Evolutionary conservation across 2,329 filamentous ascomycete species (phyloP), one percentile per base, ranked within the genome.

Genomic region (Fusarium sulawesiense): DNA sequence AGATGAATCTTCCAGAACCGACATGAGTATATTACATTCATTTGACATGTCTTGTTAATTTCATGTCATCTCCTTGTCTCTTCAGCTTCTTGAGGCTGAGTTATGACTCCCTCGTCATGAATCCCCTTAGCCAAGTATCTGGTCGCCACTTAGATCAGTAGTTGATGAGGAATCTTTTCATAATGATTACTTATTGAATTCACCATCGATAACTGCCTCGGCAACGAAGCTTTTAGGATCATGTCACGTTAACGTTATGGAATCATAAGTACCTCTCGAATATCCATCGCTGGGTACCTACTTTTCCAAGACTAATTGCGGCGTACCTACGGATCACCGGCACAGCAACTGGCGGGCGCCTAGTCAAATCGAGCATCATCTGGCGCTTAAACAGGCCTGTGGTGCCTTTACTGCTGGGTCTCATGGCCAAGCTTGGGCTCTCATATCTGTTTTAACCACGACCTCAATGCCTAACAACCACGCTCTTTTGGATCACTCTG

Each of bases 121-220:
- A 29, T 32, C 29, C 53, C 56, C 32, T 14, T 51, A 51, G n/a
- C 48, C 37, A 40, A 51, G 48, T 53, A 18, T 68, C 25, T 50
- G 29, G 42, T 62, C 59, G 60, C 58, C 47, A 51, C 56, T 45
- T 56, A 27, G 20, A 58, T 41, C 51, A 29, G 25, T 50, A 20
- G 56, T 65, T 54, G 63, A 58, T 69, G 60, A 69, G 60, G 45
- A 61, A 65, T 68, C 50, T 46, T 49, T n/a, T 20, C 46, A 58
- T 55, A 68, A 69, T 65, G 63, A 50, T 64, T 66, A 66, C 54
- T 67, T 66, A 66, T 63, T 34, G 41, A 46, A 49, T 50, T 41
- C 41, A 58, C 44, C 45, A 46, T 57, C 34, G 55, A 41, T 40
- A 25, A 27, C 53, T 37, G 54, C 51, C 53, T 59, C 58, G 42